Percentiles rank a stretch among this genome's conserved stretches.
phyloP scores from a whole-genome alignment of 1,139 yeast genomes.

The Zhuliangozyma blackwelliae region DNA sequence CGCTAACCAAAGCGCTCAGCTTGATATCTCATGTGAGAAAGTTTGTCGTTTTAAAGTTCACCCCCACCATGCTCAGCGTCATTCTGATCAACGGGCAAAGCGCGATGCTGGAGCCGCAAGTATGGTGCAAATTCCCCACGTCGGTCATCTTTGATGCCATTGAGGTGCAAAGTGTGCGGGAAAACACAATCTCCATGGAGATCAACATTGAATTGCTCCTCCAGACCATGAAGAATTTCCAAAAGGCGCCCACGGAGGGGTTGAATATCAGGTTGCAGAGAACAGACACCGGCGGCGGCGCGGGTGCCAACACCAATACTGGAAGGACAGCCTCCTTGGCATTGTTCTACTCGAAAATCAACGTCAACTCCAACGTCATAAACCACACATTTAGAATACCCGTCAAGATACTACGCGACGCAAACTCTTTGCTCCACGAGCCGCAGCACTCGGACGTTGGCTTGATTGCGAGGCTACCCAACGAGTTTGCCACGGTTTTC shows the following conservation, averaged over 20 bases:
- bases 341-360: slow-evolving; percentile 40
- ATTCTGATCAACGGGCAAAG: slow-evolving; percentile 43
- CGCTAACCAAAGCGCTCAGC: slow-evolving; percentile 26
- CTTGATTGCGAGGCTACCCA: slow-evolving; percentile 47
- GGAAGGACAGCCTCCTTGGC: slow-evolving; percentile 51
- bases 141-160: slow-evolving; percentile 44
- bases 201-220: slow-evolving; percentile 51
- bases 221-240: slow-evolving; percentile 53
- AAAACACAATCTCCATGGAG: slow-evolving; percentile 49
- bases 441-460: slow-evolving; percentile 48
- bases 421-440: slow-evolving; percentile 36
- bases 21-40: slow-evolving; percentile 28
- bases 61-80: slow-evolving; percentile 41
- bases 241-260: slow-evolving; percentile 47
- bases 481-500: slow-evolving; percentile 43
- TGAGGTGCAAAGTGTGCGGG: slow-evolving; percentile 43
- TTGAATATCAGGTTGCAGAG: slow-evolving; percentile 50
- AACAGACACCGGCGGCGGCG: slow-evolving; percentile 31
- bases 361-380: slow-evolving; percentile 31
- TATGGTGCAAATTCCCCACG: slow-evolving; percentile 54
- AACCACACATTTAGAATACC: slow-evolving; percentile 60
- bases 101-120: slow-evolving; percentile 50
- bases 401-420: slow-evolving; percentile 46
- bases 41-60: slow-evolving; percentile 41
- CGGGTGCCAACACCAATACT: slow-evolving; percentile 17